A percentile compares a stretch with the other conserved stretches of the same genome.
Evolutionary conservation across 495 filamentous ascomycete species (phyloP).

Genomic region (Tuber brumale): DNA sequence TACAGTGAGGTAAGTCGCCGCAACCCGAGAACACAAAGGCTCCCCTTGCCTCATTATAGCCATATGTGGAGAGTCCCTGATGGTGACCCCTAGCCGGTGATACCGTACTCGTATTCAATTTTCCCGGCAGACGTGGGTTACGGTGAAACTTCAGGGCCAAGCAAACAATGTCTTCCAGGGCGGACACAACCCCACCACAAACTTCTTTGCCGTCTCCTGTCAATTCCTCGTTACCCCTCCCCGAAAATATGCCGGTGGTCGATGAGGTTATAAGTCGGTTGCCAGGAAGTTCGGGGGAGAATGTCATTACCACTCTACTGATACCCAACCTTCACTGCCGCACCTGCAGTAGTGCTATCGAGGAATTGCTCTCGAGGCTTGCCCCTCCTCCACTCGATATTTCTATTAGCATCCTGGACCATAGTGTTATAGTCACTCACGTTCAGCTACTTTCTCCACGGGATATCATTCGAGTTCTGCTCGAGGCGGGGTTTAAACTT

Average conservation of each 20-base stretch:
- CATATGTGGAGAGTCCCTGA: not conserved
- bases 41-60: not conserved
- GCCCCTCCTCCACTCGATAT: slow-evolving; percentile 30
- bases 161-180: slow-evolving; percentile 17
- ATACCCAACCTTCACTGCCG: slow-evolving; percentile 39
- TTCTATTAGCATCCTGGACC: slow-evolving; percentile 27
- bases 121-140: not conserved
- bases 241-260: not conserved
- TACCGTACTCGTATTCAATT: not conserved
- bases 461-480: slow-evolving; percentile 29
- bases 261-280: slow-evolving; percentile 6
- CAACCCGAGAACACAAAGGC: not conserved
- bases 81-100: not conserved
- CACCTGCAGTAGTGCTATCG: slow-evolving; percentile 30
- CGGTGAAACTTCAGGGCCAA: slow-evolving; percentile 1
- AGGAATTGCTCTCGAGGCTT: slow-evolving; percentile 31
- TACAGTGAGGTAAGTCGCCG: not conserved
- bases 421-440: slow-evolving; percentile 33
- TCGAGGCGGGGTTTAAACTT: slow-evolving; percentile 38
- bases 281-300: slow-evolving; percentile 10
- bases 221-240: not conserved
- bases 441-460: slow-evolving; percentile 20
- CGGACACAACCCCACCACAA: not conserved
- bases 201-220: not conserved
- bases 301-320: slow-evolving; percentile 33